phyloP scores from a whole-genome alignment of 73 alveolate species.

The Paraurostyla sp. region DNA sequence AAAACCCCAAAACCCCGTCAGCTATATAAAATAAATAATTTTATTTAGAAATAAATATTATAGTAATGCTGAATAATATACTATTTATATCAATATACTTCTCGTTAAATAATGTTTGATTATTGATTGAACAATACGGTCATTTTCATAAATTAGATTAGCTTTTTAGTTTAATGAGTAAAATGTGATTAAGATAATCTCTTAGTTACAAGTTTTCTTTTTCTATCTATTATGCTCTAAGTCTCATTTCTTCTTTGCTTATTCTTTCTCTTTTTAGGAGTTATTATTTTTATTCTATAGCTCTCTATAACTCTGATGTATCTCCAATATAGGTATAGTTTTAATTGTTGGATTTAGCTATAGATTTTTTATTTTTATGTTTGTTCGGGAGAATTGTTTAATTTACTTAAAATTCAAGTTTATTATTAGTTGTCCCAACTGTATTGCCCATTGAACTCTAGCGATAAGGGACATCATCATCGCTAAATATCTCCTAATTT shows the following conservation, averaged over 20 bases:
- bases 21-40: too few species aligned
- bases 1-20: too few species aligned
- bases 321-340: background rate
- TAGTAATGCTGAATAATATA: too few species aligned
- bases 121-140: too few species aligned
- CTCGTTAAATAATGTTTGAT: too few species aligned
- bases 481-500: background rate
- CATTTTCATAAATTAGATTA: background rate
- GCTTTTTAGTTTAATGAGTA: background rate
- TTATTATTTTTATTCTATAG: background rate
- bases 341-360: too few species aligned
- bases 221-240: background rate
- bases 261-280: background rate
- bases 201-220: conserved; percentile 7
- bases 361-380: background rate
- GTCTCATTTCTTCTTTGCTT: background rate
- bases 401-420: background rate
- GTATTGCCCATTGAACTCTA: background rate
- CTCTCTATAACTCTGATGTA: background rate
- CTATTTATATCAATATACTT: too few species aligned
- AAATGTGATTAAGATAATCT: conserved; percentile 4
- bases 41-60: too few species aligned
- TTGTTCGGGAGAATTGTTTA: background rate
- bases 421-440: background rate
- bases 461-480: conserved; percentile 35